Conservation (phyloP, 1,284 basidiomycete species). For the Marasmius sp. region DNA sequence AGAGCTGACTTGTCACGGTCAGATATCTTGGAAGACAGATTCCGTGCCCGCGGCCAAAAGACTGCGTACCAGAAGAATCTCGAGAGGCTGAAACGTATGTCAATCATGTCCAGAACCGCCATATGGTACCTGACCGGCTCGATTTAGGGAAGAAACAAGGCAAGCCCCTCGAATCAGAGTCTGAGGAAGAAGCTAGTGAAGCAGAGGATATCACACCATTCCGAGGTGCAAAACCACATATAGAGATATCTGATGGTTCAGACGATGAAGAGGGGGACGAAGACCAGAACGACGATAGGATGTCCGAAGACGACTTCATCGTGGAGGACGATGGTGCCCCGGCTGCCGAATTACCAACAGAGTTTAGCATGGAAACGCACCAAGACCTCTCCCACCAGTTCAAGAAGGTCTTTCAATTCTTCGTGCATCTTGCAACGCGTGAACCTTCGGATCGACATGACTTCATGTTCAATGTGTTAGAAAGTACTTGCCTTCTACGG, state of each 20-base stretch:
- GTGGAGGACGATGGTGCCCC: conserved; percentile 65
- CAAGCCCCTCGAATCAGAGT: conserved; percentile 37
- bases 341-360: conserved; percentile 56
- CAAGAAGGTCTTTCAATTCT: conserved; percentile 84
- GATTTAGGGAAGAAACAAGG: conserved; percentile 49
- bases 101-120: conserved; percentile 12
- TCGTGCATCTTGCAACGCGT: conserved; percentile 75
- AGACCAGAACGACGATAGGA: conserved; percentile 27
- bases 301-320: conserved; percentile 59
- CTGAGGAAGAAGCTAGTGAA: conserved; percentile 31
- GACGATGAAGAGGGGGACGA: conserved; percentile 21
- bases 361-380: conserved; percentile 77
- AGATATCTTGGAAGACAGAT: conserved; percentile 65
- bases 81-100: conserved; percentile 59
- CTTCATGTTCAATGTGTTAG: conserved; percentile 54
- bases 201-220: conserved; percentile 35
- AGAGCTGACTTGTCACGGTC: neutral
- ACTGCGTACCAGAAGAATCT: conserved; percentile 62
- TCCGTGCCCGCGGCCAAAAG: conserved; percentile 61
- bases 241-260: conserved; percentile 21
- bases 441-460: conserved; percentile 47
- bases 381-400: conserved; percentile 77
- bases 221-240: conserved; percentile 39
- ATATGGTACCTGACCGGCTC: neutral
- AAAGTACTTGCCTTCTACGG: conserved; percentile 40